Percentiles rank a stretch among this genome's conserved stretches.
phyloP scores from a whole-genome alignment of 2,329 filamentous ascomycete genomes.

The Alternaria alternata region DNA sequence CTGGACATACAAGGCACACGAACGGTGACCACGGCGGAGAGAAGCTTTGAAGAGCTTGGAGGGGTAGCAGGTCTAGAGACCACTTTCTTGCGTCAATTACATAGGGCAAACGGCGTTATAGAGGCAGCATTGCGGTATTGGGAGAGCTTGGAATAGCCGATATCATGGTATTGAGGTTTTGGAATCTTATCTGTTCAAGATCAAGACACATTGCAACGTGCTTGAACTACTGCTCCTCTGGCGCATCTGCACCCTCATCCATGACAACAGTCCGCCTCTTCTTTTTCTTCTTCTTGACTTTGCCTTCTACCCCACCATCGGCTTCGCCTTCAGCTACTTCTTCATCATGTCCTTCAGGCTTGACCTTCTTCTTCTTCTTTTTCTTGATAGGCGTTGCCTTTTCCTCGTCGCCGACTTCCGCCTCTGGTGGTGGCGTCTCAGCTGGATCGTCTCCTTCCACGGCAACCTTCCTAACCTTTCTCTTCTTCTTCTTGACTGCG shows the following conservation, averaged over 20 bases:
- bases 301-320: conserved; percentile 43
- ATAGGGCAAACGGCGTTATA: conserved; percentile 12
- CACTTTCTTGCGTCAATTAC: conserved; percentile 5
- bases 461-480: conserved; percentile 53
- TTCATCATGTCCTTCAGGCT: conserved; percentile 28
- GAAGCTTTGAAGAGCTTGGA: neutral
- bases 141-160: neutral
- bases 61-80: neutral
- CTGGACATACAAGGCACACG: neutral
- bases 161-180: conserved; percentile 6
- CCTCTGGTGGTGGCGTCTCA: conserved; percentile 51
- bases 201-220: neutral
- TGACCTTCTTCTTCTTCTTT: conserved; percentile 57
- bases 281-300: conserved; percentile 54
- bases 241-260: conserved; percentile 32
- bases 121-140: neutral
- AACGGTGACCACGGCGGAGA: neutral
- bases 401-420: conserved; percentile 20
- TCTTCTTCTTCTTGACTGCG: conserved; percentile 69
- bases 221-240: conserved; percentile 16
- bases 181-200: conserved; percentile 3
- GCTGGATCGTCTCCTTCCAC: conserved; percentile 65
- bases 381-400: conserved; percentile 36
- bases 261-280: conserved; percentile 50
- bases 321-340: conserved; percentile 21